phyloP scores from a whole-genome alignment of 805 yeast genomes.

The Candida pseudofarinosa region DNA sequence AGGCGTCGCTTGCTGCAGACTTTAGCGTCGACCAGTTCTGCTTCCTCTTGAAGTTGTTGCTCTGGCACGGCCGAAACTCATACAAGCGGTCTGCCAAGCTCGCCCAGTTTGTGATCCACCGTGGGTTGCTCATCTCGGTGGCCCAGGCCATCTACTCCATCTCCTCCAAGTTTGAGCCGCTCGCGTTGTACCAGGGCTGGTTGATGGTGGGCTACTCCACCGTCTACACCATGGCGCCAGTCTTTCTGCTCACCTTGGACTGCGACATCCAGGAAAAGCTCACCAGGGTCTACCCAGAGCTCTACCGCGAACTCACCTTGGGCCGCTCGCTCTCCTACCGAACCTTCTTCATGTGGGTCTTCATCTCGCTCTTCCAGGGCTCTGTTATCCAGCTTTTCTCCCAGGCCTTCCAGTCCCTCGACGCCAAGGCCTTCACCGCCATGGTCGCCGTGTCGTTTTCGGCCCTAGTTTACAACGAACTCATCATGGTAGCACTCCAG shows the following conservation, averaged over 20 bases:
- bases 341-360: conserved; percentile 89
- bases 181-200: conserved; percentile 94
- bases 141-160: conserved; percentile 93
- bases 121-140: conserved; percentile 90
- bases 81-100: conserved; percentile 93
- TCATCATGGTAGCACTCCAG: conserved; percentile 89
- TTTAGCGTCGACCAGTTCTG: conserved; percentile 91
- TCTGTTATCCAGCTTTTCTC: conserved; percentile 75
- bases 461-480: conserved; percentile 75
- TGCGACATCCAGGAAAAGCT: conserved; percentile 86
- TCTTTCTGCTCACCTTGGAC: conserved; percentile 86
- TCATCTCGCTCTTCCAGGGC: conserved; percentile 90
- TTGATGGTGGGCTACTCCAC: conserved; percentile 98
- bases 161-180: conserved; percentile 83
- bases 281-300: conserved; percentile 88
- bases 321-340: conserved; percentile 83
- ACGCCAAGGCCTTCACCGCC: conserved; percentile 47
- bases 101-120: conserved; percentile 93
- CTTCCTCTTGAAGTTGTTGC: conserved; percentile 74
- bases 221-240: conserved; percentile 96
- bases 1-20: conserved; percentile 96
- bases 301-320: conserved; percentile 85
- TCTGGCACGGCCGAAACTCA: conserved; percentile 98
- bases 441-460: conserved; percentile 89
- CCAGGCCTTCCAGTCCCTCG: conserved; percentile 69